Conservation (phyloP, 2,329 filamentous ascomycete species). For the Hypoxylon sp. region DNA sequence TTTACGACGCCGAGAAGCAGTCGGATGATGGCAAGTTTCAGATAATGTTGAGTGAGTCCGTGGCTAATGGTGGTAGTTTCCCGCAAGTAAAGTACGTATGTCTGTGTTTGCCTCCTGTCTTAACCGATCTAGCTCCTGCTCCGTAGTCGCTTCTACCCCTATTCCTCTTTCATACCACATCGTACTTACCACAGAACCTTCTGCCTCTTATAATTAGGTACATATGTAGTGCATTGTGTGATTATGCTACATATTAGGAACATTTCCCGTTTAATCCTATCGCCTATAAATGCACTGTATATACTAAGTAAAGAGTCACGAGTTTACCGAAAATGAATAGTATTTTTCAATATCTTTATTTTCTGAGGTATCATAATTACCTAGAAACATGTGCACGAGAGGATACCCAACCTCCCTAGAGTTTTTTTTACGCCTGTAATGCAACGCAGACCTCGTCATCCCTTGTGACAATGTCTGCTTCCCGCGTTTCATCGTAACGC, state of each 20-base stretch:
- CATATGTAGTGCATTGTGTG: neutral
- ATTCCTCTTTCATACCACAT: neutral
- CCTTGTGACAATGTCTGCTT: conserved; percentile 60
- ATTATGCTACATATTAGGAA: neutral
- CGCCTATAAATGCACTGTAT: neutral
- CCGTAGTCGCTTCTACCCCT: neutral
- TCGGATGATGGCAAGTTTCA: neutral
- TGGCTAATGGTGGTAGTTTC: conserved; percentile 2
- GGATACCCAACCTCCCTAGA: conserved; percentile 51
- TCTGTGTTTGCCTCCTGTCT: neutral
- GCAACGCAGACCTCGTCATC: conserved; percentile 69
- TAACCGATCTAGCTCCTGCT: neutral
- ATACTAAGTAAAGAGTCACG: neutral
- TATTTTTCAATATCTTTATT: conserved; percentile 7
- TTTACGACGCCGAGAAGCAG: neutral
- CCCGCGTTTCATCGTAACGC: conserved; percentile 52
- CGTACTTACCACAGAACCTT: neutral
- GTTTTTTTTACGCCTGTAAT: conserved; percentile 66
- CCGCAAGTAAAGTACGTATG: neutral
- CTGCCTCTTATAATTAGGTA: neutral
- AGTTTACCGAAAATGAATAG: neutral
- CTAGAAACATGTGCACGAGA: conserved; percentile 46
- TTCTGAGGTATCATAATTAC: conserved; percentile 42
- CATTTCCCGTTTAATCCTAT: neutral
- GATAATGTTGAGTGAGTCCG: neutral